Evolutionary conservation across 2,329 filamentous ascomycete species (phyloP).

Genomic region (Cladosporium sp.): DNA sequence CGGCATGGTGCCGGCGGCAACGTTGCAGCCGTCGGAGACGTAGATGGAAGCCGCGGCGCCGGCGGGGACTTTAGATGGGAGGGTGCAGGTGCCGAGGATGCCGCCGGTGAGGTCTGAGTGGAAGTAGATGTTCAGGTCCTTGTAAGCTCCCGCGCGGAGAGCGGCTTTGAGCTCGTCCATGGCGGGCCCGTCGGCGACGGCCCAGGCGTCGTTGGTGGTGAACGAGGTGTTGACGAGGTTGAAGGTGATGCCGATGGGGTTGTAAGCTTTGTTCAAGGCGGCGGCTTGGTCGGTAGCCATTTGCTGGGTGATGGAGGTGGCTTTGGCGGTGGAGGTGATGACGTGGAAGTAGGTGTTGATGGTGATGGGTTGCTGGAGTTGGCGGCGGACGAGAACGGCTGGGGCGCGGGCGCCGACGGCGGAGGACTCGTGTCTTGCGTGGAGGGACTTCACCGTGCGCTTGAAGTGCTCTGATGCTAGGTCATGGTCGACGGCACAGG

Average conservation of each 20-base stretch:
- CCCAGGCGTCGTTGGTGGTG: constrained; percentile 57
- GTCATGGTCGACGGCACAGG: constrained; percentile 43
- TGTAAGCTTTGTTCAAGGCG: constrained; percentile 47
- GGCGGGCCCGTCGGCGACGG: constrained; percentile 47
- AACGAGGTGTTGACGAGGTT: constrained; percentile 51
- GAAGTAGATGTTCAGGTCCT: constrained; percentile 60
- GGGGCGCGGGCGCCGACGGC: constrained; percentile 18
- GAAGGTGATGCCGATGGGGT: constrained; percentile 54
- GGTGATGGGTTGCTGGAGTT: constrained; percentile 33
- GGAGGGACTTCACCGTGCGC: constrained; percentile 38
- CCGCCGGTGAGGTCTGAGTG: constrained; percentile 52
- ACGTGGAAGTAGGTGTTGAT: constrained; percentile 50
- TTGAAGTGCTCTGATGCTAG: constrained; percentile 43
- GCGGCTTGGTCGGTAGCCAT: constrained; percentile 43
- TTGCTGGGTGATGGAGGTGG: constrained; percentile 41
- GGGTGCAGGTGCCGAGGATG: constrained; percentile 57
- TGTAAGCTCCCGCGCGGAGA: constrained; percentile 56
- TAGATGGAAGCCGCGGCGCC: constrained; percentile 40
- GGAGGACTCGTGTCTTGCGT: constrained; percentile 31
- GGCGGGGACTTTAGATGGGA: constrained; percentile 44
- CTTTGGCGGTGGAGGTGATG: constrained; percentile 40
- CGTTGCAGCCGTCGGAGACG: constrained; percentile 57
- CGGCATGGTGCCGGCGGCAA: constrained; percentile 59
- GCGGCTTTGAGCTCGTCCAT: constrained; percentile 54
- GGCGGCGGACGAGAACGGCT: constrained; percentile 26